phyloP scores from a whole-genome alignment of 495 filamentous ascomycete genomes.

The Pyrenopolyporus hunteri region DNA sequence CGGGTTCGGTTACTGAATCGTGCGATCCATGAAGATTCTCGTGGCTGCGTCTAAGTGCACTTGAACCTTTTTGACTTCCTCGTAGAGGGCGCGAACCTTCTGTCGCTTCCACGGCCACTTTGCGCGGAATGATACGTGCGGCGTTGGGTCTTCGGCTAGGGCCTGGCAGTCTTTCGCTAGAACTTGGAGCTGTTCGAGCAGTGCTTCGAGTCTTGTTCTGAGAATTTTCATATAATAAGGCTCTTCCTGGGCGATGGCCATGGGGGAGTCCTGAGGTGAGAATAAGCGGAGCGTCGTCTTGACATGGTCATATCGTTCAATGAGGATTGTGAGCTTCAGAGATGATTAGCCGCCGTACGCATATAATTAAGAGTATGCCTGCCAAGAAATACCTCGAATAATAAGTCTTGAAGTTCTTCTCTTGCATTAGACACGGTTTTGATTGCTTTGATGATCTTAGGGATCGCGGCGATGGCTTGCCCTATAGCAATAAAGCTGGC shows the following conservation, averaged over 20 bases:
- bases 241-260: not conserved
- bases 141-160: not conserved
- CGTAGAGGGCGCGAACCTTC: not conserved
- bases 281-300: not conserved
- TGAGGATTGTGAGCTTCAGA: not conserved
- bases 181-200: not conserved
- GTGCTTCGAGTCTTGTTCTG: not conserved
- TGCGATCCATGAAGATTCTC: conserved; percentile 3
- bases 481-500: conserved; percentile 4
- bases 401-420: not conserved
- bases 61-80: not conserved
- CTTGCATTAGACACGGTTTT: not conserved
- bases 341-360: not conserved
- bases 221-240: conserved; percentile 1
- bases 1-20: conserved; percentile 1
- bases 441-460: not conserved
- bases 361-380: not conserved
- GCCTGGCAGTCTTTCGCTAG: not conserved
- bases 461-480: not conserved
- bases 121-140: not conserved
- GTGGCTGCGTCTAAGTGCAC: not conserved
- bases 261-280: not conserved
- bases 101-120: conserved; percentile 1
- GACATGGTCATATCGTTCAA: not conserved
- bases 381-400: not conserved